Conservation (phyloP, 345 rosid species). For the Lepidium sativum region DNA sequence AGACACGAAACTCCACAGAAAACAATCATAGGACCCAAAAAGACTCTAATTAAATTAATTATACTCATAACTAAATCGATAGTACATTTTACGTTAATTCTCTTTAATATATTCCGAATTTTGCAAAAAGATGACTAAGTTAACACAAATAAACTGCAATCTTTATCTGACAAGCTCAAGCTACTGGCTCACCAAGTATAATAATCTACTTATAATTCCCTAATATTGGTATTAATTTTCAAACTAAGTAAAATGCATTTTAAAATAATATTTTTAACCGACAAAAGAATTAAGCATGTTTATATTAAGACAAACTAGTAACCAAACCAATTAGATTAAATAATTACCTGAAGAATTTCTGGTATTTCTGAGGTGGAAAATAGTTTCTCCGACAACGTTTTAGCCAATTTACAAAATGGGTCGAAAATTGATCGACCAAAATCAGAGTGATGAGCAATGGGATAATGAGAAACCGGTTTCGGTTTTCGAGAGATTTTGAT, state of each 20-base stretch:
- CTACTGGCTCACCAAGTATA: neutral
- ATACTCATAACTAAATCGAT: neutral
- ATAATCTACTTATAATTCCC: neutral
- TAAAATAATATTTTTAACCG: neutral
- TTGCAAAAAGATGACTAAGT: too few relatives aligned
- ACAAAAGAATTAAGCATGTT: constrained; percentile 5
- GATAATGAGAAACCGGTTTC: constrained; percentile 27
- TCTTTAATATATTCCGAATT: neutral
- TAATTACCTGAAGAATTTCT: constrained; percentile 61
- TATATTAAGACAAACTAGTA: neutral
- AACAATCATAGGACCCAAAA: constrained; percentile 6
- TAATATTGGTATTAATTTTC: neutral
- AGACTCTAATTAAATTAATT: neutral
- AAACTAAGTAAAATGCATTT: neutral
- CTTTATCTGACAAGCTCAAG: too few relatives aligned
- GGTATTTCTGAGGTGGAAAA: constrained; percentile 13
- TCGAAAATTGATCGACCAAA: constrained; percentile 55
- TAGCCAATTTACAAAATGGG: constrained; percentile 40
- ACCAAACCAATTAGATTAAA: neutral
- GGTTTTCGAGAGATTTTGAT: constrained; percentile 50
- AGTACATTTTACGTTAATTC: neutral
- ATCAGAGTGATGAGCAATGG: constrained; percentile 21
- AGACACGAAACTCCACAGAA: constrained; percentile 22
- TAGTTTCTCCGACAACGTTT: constrained; percentile 24
- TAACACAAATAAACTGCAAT: too few relatives aligned